phyloP scores from a whole-genome alignment of 306 rosid genomes.

The Malus sieversii region DNA sequence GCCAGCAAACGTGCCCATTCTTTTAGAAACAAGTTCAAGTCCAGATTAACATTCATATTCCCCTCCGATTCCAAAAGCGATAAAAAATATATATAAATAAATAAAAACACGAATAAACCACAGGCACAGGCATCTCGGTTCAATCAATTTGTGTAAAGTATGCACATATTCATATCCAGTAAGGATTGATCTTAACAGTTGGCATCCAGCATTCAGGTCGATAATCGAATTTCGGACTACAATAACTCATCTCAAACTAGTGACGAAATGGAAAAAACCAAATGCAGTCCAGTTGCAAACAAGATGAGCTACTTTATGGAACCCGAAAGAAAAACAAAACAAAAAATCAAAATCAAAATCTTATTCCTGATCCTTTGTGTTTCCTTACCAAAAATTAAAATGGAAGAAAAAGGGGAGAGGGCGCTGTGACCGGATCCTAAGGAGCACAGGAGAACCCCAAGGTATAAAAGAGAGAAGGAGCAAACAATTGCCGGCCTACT shows the following conservation, averaged over 20 bases:
- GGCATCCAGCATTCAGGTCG: too few species aligned
- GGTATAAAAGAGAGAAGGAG: not conserved
- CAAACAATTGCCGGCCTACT: constrained; percentile 10
- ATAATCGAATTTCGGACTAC: too few species aligned
- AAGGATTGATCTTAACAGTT: too few species aligned
- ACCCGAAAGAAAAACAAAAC: not conserved
- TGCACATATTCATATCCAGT: too few species aligned
- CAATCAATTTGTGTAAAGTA: too few species aligned
- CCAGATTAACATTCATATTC: not conserved
- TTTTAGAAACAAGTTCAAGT: too few species aligned
- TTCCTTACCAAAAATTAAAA: constrained; percentile 4
- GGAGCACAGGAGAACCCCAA: not conserved
- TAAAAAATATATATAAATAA: too few species aligned
- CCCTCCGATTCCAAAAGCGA: too few species aligned
- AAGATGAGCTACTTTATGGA: not conserved
- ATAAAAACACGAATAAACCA: not conserved
- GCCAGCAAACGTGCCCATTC: too few species aligned
- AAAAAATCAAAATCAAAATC: not conserved
- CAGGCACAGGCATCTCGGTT: not conserved
- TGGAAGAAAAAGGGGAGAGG: not conserved
- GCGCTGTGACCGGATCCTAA: not conserved
- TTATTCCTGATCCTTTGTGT: constrained; percentile 15
- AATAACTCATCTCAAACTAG: too few species aligned
- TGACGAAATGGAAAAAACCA: not conserved
- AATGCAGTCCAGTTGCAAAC: not conserved